These are phyloP conservation scores for Pelargonium australe DNA, from an alignment of 441 rosid genomes.

Conservation along the genomic window DNA sequence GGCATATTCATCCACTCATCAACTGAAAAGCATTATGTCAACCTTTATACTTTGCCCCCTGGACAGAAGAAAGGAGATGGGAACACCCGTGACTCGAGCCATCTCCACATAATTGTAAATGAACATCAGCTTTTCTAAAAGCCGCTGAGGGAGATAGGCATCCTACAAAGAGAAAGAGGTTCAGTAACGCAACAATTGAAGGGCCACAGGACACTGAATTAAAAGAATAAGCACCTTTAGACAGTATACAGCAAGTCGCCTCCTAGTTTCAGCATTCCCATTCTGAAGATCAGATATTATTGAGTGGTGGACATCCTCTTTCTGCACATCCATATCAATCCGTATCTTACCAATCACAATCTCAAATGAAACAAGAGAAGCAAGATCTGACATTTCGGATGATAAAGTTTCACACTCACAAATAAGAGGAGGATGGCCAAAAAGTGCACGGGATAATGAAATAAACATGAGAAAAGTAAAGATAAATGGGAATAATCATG, in stretches of 20 bases:
- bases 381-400: no score
- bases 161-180: constrained; percentile 48
- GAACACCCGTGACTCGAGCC: constrained; percentile 99
- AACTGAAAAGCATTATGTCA: constrained; percentile 12
- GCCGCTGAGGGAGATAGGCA: constrained; percentile 98
- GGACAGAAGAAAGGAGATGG: constrained; percentile 90
- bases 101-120: constrained; percentile 94
- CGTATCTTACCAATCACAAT: background rate
- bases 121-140: constrained; percentile 88
- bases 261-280: constrained; percentile 97
- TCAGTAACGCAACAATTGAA: constrained; percentile 4
- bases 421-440: no score
- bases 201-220: constrained; percentile 9
- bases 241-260: constrained; percentile 98
- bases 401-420: no score
- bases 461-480: no score
- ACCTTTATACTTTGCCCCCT: constrained; percentile 99
- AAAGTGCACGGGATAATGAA: no score
- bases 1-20: constrained; percentile 24
- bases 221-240: constrained; percentile 54
- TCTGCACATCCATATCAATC: constrained; percentile 35
- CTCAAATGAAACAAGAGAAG: background rate
- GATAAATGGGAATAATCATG: no score
- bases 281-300: constrained; percentile 97
- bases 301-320: constrained; percentile 99